phyloP scores from a whole-genome alignment of 1,139 yeast species.

The Candida sanyaensis region DNA sequence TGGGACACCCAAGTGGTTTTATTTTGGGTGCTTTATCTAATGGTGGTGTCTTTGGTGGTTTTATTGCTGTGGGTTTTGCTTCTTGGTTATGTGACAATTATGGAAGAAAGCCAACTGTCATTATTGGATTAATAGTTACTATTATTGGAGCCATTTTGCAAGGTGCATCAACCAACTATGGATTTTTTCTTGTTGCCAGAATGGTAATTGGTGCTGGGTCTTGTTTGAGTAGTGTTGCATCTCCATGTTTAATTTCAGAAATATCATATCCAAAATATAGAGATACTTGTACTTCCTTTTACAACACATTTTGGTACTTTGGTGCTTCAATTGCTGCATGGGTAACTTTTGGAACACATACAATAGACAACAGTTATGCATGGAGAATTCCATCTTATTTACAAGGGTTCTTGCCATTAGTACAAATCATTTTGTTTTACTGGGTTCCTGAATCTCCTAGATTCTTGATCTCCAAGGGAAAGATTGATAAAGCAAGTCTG shows the following conservation, averaged over 20 bases:
- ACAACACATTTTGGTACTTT: constrained; percentile 51
- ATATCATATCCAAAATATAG: constrained; percentile 51
- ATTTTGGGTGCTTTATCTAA: constrained; percentile 48
- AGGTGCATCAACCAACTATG: constrained; percentile 40
- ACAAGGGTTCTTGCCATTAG: constrained; percentile 40
- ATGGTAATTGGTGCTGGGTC: constrained; percentile 42
- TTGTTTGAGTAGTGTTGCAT: constrained; percentile 34
- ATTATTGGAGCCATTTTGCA: constrained; percentile 44
- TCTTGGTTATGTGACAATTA: constrained; percentile 25
- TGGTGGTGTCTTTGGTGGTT: constrained; percentile 27
- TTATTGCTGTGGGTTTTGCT: constrained; percentile 22
- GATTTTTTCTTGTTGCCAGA: constrained; percentile 40
- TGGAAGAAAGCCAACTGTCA: constrained; percentile 37
- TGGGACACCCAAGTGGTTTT: constrained; percentile 45
- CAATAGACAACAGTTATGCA: constrained; percentile 25
- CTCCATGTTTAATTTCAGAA: constrained; percentile 44
- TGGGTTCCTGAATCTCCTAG: constrained; percentile 52
- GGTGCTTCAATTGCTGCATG: constrained; percentile 60
- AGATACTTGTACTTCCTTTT: constrained; percentile 44
- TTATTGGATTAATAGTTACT: constrained; percentile 25
- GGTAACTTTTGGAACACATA: constrained; percentile 50
- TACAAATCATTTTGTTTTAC: constrained; percentile 26
- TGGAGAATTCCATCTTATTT: constrained; percentile 52
- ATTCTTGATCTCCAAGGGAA: constrained; percentile 38
- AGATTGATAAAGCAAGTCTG: constrained; percentile 36